phyloP scores from a whole-genome alignment of 2,329 filamentous ascomycete genomes.

The Phialemonium atrogriseum region DNA sequence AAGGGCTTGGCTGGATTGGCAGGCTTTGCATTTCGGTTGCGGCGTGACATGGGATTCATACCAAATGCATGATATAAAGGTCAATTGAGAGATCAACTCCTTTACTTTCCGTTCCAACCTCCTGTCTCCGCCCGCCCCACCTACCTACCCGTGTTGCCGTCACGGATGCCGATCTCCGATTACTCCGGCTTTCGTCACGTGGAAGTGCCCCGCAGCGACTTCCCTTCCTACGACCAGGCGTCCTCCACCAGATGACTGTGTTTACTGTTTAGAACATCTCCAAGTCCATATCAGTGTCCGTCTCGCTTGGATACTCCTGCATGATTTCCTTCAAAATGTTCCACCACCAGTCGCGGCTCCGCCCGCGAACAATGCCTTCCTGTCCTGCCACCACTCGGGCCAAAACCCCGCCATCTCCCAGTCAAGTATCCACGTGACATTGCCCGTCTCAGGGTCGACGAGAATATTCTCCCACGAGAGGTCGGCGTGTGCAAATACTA shows the following conservation, averaged over 20 bases:
- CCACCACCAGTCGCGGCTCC: slow-evolving; percentile 10
- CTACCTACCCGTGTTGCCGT: too few relatives aligned
- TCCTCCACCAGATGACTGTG: too few relatives aligned
- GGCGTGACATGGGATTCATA: slow-evolving; percentile 25
- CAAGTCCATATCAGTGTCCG: slow-evolving; percentile 9
- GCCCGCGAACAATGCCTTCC: slow-evolving; percentile 11
- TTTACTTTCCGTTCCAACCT: slow-evolving; percentile 9
- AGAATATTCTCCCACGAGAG: slow-evolving; percentile 1
- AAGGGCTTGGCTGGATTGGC: slow-evolving; percentile 20
- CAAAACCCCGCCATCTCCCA: slow-evolving; percentile 13
- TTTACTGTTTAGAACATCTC: slow-evolving; percentile 11
- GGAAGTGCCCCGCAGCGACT: too few relatives aligned
- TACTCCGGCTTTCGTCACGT: too few relatives aligned
- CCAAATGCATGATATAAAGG: slow-evolving; percentile 23
- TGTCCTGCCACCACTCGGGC: slow-evolving; percentile 15
- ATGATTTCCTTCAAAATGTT: slow-evolving; percentile 7
- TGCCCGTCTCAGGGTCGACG: not conserved
- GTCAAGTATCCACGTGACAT: not conserved
- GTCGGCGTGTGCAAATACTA: not conserved
- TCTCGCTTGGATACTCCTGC: slow-evolving; percentile 7
- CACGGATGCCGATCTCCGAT: too few relatives aligned
- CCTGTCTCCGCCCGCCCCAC: too few relatives aligned
- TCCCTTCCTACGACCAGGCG: too few relatives aligned
- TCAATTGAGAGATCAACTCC: slow-evolving; percentile 21
- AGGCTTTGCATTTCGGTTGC: slow-evolving; percentile 24